phyloP scores from a whole-genome alignment of 2,329 filamentous ascomycete genomes.

The Colletotrichum sp. region DNA sequence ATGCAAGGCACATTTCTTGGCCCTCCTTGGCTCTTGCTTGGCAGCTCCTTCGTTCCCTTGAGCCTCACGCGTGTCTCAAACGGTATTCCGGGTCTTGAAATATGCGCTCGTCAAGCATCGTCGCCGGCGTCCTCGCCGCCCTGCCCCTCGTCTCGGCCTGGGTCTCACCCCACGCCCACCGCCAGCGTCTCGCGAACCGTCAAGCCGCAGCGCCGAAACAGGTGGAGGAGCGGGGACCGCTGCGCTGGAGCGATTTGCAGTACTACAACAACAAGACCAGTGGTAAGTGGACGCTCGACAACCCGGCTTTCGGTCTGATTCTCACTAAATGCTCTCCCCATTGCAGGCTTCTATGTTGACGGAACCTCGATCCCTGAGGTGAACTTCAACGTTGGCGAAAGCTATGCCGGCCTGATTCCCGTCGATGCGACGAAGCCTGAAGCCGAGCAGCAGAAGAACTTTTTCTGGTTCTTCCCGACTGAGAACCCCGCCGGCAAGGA shows the following conservation, averaged over 20 bases:
- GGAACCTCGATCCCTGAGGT: conserved; percentile 71
- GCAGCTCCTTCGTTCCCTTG: background rate
- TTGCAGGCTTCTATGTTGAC: conserved; percentile 66
- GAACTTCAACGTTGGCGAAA: conserved; percentile 70
- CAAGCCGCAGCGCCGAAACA: background rate
- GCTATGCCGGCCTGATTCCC: conserved; percentile 65
- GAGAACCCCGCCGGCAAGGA: conserved; percentile 91
- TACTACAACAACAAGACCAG: conserved; percentile 11
- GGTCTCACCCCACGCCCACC: background rate
- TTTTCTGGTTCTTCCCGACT: conserved; percentile 99
- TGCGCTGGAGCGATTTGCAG: background rate
- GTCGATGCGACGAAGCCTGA: conserved; percentile 56
- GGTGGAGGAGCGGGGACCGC: background rate
- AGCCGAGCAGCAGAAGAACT: conserved; percentile 53
- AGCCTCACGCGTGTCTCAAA: background rate
- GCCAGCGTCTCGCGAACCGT: background rate
- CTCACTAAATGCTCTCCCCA: fast-evolving
- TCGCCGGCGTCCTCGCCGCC: background rate
- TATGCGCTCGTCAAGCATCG: background rate
- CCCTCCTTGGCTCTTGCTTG: background rate
- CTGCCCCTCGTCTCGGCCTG: background rate
- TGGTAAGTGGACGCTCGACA: background rate
- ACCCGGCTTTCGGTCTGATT: fast-evolving
- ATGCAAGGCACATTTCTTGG: background rate
- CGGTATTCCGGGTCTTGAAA: background rate